These are phyloP conservation scores for Starmerella stigmatis DNA, from an alignment of 805 yeast genomes.

Conservation along the genomic window DNA sequence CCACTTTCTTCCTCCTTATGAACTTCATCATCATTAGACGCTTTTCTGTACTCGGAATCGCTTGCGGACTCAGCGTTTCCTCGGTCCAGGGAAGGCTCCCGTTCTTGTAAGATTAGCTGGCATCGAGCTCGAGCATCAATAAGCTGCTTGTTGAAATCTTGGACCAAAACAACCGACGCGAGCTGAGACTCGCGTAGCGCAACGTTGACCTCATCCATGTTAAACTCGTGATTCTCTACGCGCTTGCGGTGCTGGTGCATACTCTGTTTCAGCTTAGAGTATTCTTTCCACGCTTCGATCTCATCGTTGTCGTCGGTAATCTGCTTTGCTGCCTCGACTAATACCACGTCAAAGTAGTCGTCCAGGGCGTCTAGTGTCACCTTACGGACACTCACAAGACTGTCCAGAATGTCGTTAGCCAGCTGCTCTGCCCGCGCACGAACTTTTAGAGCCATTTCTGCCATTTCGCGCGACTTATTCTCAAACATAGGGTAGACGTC, in stretches of 20 bases:
- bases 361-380: constrained; percentile 27
- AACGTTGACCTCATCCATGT: constrained; percentile 20
- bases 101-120: constrained; percentile 25
- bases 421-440: constrained; percentile 24
- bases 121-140: constrained; percentile 20
- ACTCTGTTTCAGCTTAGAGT: constrained; percentile 21
- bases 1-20: background rate
- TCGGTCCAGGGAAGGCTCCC: too few species aligned
- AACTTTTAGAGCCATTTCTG: constrained; percentile 22
- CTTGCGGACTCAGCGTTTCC: too few species aligned
- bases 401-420: constrained; percentile 22
- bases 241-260: constrained; percentile 17
- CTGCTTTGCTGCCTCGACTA: constrained; percentile 24
- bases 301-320: constrained; percentile 22
- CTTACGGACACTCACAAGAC: constrained; percentile 20
- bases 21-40: too few species aligned
- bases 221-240: constrained; percentile 22
- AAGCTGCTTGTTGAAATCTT: constrained; percentile 22
- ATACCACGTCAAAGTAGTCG: constrained; percentile 25
- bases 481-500: constrained; percentile 23
- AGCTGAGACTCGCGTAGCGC: constrained; percentile 26
- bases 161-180: constrained; percentile 23
- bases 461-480: constrained; percentile 18
- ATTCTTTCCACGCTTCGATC: constrained; percentile 22
- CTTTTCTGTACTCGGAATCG: too few species aligned